phyloP scores from a whole-genome alignment of 140 eudicot genomes.

The Cichorium intybus region DNA sequence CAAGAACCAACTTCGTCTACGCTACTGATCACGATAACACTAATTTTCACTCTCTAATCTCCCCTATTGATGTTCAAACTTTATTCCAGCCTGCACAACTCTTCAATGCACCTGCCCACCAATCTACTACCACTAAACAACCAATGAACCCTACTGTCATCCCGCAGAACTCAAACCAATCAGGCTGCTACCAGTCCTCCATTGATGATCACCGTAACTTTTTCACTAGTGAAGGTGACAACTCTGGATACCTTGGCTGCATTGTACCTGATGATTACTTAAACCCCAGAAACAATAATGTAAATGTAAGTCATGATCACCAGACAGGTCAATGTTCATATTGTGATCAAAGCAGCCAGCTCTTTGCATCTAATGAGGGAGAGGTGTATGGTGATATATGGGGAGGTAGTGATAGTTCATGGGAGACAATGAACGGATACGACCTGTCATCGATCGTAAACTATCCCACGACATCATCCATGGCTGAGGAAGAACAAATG shows the following conservation, averaged over 20 bases:
- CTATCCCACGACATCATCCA: constrained; percentile 26
- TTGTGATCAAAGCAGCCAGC: constrained; percentile 27
- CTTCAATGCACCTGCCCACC: constrained; percentile 26
- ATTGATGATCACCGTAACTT: constrained; percentile 43
- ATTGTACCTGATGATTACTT: constrained; percentile 87
- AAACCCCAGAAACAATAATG: constrained; percentile 48
- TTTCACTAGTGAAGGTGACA: constrained; percentile 36
- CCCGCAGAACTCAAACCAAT: constrained; percentile 24
- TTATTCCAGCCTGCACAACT: constrained; percentile 36
- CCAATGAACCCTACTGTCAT: constrained; percentile 23
- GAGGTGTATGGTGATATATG: constrained; percentile 33
- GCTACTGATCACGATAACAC: constrained; percentile 43
- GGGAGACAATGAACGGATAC: constrained; percentile 49
- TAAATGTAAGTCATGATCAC: constrained; percentile 6
- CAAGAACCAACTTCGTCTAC: constrained; percentile 91
- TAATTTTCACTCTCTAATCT: constrained; percentile 42
- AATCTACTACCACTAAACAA: constrained; percentile 18
- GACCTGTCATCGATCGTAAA: constrained; percentile 57
- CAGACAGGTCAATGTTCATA: constrained; percentile 16
- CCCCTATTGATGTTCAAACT: constrained; percentile 51
- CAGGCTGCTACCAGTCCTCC: constrained; percentile 34
- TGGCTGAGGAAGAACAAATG: constrained; percentile 41
- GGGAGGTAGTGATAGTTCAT: constrained; percentile 41
- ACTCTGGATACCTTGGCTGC: constrained; percentile 87
- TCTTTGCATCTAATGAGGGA: constrained; percentile 28